Percentiles rank a stretch among this genome's conserved stretches.
Conservation (phyloP, 2,329 filamentous ascomycete species). For the Chrysoporthe deuterocubensis region DNA sequence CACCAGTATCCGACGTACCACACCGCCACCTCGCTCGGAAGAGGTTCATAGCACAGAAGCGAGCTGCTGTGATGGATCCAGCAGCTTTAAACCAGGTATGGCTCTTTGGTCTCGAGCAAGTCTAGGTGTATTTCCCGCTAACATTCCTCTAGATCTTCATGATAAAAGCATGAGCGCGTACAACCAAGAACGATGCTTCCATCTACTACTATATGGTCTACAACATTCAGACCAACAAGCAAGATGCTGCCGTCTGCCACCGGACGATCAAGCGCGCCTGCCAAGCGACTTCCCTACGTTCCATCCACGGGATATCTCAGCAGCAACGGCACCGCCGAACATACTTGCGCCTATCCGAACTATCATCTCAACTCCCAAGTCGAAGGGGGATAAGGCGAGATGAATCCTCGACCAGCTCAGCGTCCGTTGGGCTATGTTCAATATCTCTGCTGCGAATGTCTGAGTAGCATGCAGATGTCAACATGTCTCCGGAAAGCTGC, state of each 20-base stretch:
- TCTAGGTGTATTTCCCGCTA: slow-evolving; percentile 23
- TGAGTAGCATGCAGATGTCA: not conserved
- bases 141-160: slow-evolving; percentile 64
- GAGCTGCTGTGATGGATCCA: slow-evolving; percentile 78
- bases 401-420: not conserved
- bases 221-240: not conserved
- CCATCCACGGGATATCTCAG: not conserved
- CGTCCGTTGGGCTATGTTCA: not conserved
- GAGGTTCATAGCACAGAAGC: slow-evolving; percentile 87
- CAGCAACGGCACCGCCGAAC: not conserved
- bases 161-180: slow-evolving; percentile 53
- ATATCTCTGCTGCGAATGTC: not conserved
- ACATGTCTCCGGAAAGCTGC: too few relatives aligned
- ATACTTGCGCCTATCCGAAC: not conserved
- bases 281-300: not conserved
- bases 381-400: not conserved
- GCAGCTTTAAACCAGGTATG: slow-evolving; percentile 84
- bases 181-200: slow-evolving; percentile 10
- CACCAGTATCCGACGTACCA: slow-evolving; percentile 41
- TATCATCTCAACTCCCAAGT: too few relatives aligned
- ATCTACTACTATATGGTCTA: slow-evolving; percentile 17
- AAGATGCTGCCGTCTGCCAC: not conserved
- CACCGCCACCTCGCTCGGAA: slow-evolving; percentile 76
- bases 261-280: not conserved
- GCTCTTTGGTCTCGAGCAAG: slow-evolving; percentile 1